A percentile compares a stretch with the other conserved stretches of the same genome.
phyloP scores from a whole-genome alignment of 2,329 filamentous ascomycete genomes.

The Thelonectria olida region DNA sequence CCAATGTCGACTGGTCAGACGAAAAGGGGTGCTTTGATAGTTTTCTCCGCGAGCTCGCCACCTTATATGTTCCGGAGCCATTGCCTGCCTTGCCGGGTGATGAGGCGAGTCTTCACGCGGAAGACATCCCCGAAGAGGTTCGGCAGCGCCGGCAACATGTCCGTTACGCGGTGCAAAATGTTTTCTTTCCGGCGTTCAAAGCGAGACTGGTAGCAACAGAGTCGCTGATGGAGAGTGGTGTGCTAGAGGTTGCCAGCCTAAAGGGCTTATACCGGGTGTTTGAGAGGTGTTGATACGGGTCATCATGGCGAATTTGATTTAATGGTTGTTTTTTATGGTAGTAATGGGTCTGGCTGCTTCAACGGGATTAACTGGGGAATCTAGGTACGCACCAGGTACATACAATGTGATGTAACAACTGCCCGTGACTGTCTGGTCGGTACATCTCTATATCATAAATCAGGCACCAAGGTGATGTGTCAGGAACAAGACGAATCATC shows the following conservation, averaged over 20 bases:
- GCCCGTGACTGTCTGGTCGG: too few relatives aligned
- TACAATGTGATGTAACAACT: neutral
- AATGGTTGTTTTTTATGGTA: constrained; percentile 1
- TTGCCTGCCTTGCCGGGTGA: constrained; percentile 64
- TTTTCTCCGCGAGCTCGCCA: constrained; percentile 86
- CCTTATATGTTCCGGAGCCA: constrained; percentile 90
- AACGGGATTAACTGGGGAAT: neutral
- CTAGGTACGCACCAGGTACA: neutral
- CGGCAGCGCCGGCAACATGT: constrained; percentile 73
- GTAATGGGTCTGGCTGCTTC: neutral
- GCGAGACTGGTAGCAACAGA: constrained; percentile 84
- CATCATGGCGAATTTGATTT: neutral
- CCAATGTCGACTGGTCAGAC: constrained; percentile 84
- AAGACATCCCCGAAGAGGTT: constrained; percentile 58
- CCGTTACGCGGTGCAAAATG: constrained; percentile 80
- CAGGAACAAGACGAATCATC: neutral
- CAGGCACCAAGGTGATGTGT: neutral
- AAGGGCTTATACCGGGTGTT: constrained; percentile 96
- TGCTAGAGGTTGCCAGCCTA: constrained; percentile 89
- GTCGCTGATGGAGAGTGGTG: constrained; percentile 74
- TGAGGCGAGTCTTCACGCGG: constrained; percentile 44
- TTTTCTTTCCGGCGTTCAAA: constrained; percentile 91
- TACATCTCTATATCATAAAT: neutral
- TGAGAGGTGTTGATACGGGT: constrained; percentile 77
- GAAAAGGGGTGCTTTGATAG: constrained; percentile 88